A percentile compares a stretch with the other conserved stretches of the same genome.
These are phyloP conservation scores for Tetrahymena elliotti DNA, from an alignment of 73 alveolate genomes.

Conservation along the genomic window DNA sequence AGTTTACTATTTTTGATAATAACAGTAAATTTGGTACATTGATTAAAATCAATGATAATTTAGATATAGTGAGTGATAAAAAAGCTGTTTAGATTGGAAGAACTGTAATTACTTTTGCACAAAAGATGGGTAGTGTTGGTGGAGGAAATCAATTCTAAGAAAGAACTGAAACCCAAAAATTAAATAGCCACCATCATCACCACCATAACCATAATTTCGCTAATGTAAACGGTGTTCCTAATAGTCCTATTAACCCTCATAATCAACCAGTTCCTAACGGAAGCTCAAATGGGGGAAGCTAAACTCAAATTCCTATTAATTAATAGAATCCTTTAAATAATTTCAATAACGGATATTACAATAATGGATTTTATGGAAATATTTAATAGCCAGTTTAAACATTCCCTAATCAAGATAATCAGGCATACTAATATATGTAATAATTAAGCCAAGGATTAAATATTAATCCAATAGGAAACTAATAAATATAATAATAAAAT, in stretches of 20 bases:
- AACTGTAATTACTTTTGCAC: conserved; percentile 37
- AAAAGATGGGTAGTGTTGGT: conserved; percentile 1
- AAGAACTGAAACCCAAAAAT: not conserved
- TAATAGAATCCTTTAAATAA: not conserved
- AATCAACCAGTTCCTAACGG: not conserved
- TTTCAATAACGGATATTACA: not conserved
- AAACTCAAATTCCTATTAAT: not conserved
- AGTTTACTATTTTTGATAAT: conserved; percentile 32
- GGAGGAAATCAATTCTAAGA: not conserved
- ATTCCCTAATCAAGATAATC: not conserved
- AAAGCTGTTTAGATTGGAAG: conserved; percentile 47
- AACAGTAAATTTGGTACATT: conserved; percentile 46
- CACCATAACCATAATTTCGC: not conserved
- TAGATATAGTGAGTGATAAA: conserved; percentile 18
- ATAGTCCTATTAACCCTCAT: not conserved
- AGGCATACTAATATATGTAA: not conserved
- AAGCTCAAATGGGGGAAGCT: not conserved
- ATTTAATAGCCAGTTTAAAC: not conserved
- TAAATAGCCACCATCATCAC: not conserved
- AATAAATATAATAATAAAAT: not conserved
- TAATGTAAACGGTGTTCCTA: not conserved
- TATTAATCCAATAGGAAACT: not conserved
- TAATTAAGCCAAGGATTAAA: not conserved
- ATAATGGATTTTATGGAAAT: not conserved
- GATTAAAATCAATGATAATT: conserved; percentile 8